Conservation (phyloP, 108 stramenopile species). For the Bacterosira constricta region DNA sequence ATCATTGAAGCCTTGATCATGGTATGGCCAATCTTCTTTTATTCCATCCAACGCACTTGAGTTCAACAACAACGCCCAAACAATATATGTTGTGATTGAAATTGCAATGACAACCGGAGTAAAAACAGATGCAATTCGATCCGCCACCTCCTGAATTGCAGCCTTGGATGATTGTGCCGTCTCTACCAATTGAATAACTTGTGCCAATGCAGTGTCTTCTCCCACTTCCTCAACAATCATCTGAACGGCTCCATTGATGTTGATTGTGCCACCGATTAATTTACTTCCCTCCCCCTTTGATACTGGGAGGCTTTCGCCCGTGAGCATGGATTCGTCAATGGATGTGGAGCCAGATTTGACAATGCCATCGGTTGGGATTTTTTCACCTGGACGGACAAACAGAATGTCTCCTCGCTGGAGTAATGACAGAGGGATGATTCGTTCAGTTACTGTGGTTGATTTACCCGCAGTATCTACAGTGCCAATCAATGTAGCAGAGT, state of each 20-base stretch:
- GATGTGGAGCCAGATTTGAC: conserved; percentile 77
- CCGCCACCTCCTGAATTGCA: conserved; percentile 82
- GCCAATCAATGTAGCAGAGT: conserved; percentile 52
- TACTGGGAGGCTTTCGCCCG: conserved; percentile 80
- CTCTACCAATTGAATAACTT: conserved; percentile 83
- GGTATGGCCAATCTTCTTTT: conserved; percentile 60
- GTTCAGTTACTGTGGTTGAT: conserved; percentile 11
- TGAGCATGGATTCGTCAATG: conserved; percentile 87
- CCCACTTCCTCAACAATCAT: conserved; percentile 58
- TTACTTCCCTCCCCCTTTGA: conserved; percentile 52
- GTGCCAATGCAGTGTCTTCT: conserved; percentile 66
- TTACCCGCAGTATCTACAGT: conserved; percentile 16
- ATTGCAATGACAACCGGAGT: conserved; percentile 71
- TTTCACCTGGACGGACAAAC: conserved; percentile 73
- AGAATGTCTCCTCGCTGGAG: conserved; percentile 73
- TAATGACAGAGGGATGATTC: conserved; percentile 33
- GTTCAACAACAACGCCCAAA: conserved; percentile 65
- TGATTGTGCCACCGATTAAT: conserved; percentile 75
- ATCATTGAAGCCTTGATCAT: conserved; percentile 54
- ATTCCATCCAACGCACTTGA: conserved; percentile 39
- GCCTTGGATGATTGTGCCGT: conserved; percentile 81
- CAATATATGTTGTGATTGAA: conserved; percentile 61
- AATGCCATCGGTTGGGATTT: conserved; percentile 82
- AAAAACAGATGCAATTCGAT: conserved; percentile 72
- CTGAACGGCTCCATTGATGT: conserved; percentile 51